Conservation (phyloP, 139 green algal genomes). For the Pycnococcus provasolii region DNA sequence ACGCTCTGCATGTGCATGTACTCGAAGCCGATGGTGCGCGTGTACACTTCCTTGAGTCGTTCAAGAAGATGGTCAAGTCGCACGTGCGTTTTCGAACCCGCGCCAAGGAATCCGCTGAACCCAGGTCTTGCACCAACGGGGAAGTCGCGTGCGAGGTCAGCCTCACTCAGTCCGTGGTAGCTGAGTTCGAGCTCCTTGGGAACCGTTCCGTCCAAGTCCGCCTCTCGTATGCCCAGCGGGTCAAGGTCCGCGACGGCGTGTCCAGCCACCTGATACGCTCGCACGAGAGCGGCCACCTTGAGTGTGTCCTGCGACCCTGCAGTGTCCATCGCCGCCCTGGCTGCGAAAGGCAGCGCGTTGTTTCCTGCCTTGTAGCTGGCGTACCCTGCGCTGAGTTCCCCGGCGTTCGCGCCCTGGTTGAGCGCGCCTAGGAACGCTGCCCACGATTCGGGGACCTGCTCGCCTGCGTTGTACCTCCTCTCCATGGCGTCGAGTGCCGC, state of each 20-base stretch:
- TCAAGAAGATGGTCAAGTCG: conserved; percentile 77
- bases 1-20: conserved; percentile 97
- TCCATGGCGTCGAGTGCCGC: conserved; percentile 85
- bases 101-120: conserved; percentile 71
- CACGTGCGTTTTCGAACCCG: conserved; percentile 56
- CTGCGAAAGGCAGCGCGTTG: not conserved
- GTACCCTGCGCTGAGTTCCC: conserved; percentile 5
- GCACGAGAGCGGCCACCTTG: conserved; percentile 82
- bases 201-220: conserved; percentile 1
- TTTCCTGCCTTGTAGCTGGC: not conserved
- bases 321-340: conserved; percentile 25
- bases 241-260: conserved; percentile 80
- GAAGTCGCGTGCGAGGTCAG: conserved; percentile 93
- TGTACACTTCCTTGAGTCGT: conserved; percentile 80
- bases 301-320: conserved; percentile 85
- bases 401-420: not conserved
- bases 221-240: conserved; percentile 61
- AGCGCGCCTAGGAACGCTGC: conserved; percentile 57
- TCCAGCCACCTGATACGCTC: conserved; percentile 76
- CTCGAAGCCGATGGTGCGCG: conserved; percentile 80
- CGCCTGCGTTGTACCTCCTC: conserved; percentile 63
- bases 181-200: conserved; percentile 59
- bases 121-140: conserved; percentile 76
- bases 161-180: conserved; percentile 85
- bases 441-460: conserved; percentile 75